Base-by-base conservation (phyloP, 768 basidiomycete genomes). In the Daedalea quercina region DNA sequence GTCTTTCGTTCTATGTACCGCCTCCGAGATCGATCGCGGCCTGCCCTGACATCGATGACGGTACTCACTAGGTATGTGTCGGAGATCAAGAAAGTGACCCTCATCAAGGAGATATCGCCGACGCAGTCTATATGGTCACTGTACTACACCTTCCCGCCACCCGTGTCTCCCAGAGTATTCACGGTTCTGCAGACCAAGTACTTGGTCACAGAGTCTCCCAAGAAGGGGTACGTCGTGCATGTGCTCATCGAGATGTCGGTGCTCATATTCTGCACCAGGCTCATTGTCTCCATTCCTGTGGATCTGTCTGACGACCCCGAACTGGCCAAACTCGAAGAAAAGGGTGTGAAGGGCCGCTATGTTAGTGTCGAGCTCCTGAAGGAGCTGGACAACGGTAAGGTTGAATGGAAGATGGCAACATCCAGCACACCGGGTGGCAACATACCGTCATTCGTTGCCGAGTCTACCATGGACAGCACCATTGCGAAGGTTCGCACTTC, bases 331-430 rank as follows among this genome's bases (percentile, higher is more conserved):
- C 65, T 82, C 15, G 85, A 90, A 61, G 78, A 80, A 59, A 80
- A 78, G 50, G 84, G 78, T 7, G 78, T 79, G 2, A 80, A 75
- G 56, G 88, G 83, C 1, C 79, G 78, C 59, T 90, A 90, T 62
- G 81, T 78, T 35, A 80, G 81, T 58, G 81, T 86, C 3, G 89
- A 90, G 67, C 75, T 77, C 26, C 60, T 91, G 49, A 66, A 70
- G 41, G 84, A 85, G 65, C 75, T 83, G 37, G 78, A 77, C 19
- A 70, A 79, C 55, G 88, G 84, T 47, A 77, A 67, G 45, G 78
- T 80, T 12, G 86, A 89, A 66, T 90, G 87, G 87, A 73, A 79
- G 37, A 88, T 90, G 87, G 87, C 87, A 2, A 87, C 85, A 1
- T 82, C 84, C 23, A 84, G 83, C 58, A 80, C 78, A 2, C 79